Percentiles rank a stretch among this genome's conserved stretches.
These are phyloP conservation scores for Pilatotrama ljubarskyi DNA, from an alignment of 768 basidiomycete species.

Conservation along the genomic window DNA sequence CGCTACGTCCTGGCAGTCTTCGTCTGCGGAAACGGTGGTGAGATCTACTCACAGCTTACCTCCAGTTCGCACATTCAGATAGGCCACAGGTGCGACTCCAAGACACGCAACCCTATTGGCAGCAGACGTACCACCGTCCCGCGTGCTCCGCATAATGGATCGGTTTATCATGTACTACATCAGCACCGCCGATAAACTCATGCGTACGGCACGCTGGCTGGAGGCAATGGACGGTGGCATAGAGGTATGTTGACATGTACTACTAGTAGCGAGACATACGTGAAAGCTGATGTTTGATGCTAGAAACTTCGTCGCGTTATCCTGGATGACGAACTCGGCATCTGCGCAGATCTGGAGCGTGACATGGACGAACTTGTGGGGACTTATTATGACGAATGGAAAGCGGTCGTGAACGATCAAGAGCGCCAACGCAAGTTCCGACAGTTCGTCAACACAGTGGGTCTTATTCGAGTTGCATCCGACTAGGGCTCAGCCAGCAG, in stretches of 20 bases:
- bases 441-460: slow-evolving; percentile 66
- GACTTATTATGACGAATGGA: slow-evolving; percentile 73
- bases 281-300: neutral
- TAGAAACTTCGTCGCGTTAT: slow-evolving; percentile 64
- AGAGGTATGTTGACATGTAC: slow-evolving; percentile 38
- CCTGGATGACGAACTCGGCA: slow-evolving; percentile 69
- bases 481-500: neutral
- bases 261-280: neutral
- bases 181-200: slow-evolving; percentile 67
- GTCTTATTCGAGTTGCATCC: neutral
- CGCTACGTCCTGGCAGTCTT: slow-evolving; percentile 43
- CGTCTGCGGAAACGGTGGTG: slow-evolving; percentile 72
- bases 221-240: slow-evolving; percentile 70
- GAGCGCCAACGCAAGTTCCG: slow-evolving; percentile 50
- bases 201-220: slow-evolving; percentile 74
- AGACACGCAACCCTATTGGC: slow-evolving; percentile 67
- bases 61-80: neutral
- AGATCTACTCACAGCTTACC: slow-evolving; percentile 2
- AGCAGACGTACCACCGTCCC: slow-evolving; percentile 64
- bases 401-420: slow-evolving; percentile 55
- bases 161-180: slow-evolving; percentile 71
- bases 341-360: slow-evolving; percentile 65
- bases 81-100: slow-evolving; percentile 27
- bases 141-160: slow-evolving; percentile 62
- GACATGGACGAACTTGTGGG: slow-evolving; percentile 66